These are phyloP conservation scores for Hypoxylon sp. DNA, from an alignment of 2,329 filamentous ascomycete species.

Conservation along the genomic window DNA sequence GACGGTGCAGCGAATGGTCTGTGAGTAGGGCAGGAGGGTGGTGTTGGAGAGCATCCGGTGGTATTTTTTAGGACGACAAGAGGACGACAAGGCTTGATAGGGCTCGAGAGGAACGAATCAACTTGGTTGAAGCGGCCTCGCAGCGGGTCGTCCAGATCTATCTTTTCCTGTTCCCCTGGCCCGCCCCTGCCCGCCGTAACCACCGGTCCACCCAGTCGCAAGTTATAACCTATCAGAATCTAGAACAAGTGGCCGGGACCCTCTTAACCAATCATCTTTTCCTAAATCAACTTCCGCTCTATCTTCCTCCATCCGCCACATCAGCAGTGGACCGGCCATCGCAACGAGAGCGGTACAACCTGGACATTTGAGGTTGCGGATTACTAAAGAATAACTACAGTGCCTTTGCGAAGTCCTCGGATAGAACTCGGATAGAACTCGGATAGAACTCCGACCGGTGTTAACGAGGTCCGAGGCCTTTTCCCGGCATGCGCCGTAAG, in stretches of 20 bases:
- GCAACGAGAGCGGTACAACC: conserved; percentile 15
- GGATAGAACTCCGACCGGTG: conserved; percentile 15
- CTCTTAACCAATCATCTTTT: conserved; percentile 30
- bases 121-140: not conserved
- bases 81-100: conserved; percentile 35
- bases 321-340: conserved; percentile 23
- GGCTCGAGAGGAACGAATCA: conserved; percentile 32
- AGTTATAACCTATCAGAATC: conserved; percentile 24
- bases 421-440: conserved; percentile 13
- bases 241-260: conserved; percentile 18
- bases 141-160: conserved; percentile 36
- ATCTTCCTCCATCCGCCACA: conserved; percentile 31
- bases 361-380: conserved; percentile 8
- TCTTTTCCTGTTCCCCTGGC: conserved; percentile 21
- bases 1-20: conserved; percentile 25
- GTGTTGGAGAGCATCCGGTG: conserved; percentile 33
- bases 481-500: conserved; percentile 32
- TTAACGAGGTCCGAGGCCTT: conserved; percentile 22
- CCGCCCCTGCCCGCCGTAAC: conserved; percentile 11
- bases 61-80: conserved; percentile 24
- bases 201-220: not conserved
- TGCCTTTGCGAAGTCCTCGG: conserved; percentile 22
- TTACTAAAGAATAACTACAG: conserved; percentile 29
- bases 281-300: conserved; percentile 30
- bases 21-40: conserved; percentile 17